A percentile compares a stretch with the other conserved stretches of the same genome.
Conservation (phyloP, 2,329 filamentous ascomycete genomes). For the Colletotrichum sp. region DNA sequence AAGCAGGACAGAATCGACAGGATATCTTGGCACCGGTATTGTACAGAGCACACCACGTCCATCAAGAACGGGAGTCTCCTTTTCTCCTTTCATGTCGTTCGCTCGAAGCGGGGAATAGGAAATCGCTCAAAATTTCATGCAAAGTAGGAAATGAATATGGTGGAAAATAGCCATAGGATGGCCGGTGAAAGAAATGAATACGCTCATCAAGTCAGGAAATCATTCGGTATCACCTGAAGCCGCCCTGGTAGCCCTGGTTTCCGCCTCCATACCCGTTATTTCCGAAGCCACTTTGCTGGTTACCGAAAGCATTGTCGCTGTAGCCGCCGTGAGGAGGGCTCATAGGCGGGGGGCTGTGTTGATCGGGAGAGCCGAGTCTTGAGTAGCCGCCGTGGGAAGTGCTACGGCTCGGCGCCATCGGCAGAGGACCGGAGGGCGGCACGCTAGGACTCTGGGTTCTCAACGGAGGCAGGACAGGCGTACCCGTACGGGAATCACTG, state of each 20-base stretch:
- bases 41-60: neutral
- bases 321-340: slow-evolving; percentile 11
- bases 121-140: slow-evolving; percentile 10
- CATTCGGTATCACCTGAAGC: neutral
- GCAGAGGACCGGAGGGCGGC: slow-evolving; percentile 19
- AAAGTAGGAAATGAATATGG: neutral
- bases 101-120: neutral
- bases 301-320: slow-evolving; percentile 1
- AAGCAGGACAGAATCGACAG: neutral
- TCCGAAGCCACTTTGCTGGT: slow-evolving; percentile 2
- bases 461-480: slow-evolving; percentile 5
- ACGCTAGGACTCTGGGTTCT: slow-evolving; percentile 18
- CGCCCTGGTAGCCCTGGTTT: slow-evolving; percentile 18
- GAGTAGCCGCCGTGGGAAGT: slow-evolving; percentile 16
- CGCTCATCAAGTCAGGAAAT: neutral
- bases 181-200: neutral
- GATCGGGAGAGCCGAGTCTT: slow-evolving; percentile 14
- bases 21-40: slow-evolving; percentile 7
- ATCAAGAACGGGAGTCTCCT: neutral
- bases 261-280: slow-evolving; percentile 3
- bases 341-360: slow-evolving; percentile 20
- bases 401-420: slow-evolving; percentile 16
- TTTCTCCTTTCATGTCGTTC: neutral
- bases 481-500: neutral
- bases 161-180: neutral